These are phyloP conservation scores for Grammothele lineata DNA, from an alignment of 768 basidiomycete species.

Conservation along the genomic window DNA sequence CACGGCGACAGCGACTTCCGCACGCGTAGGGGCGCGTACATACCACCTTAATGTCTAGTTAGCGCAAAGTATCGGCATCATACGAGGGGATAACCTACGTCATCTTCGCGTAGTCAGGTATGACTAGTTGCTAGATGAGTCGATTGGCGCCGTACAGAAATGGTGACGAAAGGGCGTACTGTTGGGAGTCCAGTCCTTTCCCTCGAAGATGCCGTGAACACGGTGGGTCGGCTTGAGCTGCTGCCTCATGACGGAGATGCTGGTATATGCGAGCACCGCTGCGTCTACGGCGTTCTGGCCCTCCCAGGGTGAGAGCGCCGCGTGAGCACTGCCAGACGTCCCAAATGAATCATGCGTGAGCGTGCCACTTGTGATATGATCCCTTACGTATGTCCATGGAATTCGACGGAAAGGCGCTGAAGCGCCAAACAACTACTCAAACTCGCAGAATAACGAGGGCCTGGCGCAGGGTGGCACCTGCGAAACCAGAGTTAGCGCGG, in stretches of 20 bases:
- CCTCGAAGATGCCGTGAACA: constrained; percentile 76
- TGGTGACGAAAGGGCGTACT: constrained; percentile 36
- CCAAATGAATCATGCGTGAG: no score
- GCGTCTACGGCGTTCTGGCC: constrained; percentile 83
- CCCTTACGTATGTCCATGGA: constrained; percentile 65
- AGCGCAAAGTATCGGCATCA: background rate
- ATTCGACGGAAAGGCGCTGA: constrained; percentile 57
- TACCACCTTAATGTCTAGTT: constrained; percentile 61
- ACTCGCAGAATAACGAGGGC: constrained; percentile 64
- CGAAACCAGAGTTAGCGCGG: background rate
- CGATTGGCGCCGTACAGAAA: background rate
- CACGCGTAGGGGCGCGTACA: constrained; percentile 65
- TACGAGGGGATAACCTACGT: constrained; percentile 37
- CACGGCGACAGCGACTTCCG: constrained; percentile 52
- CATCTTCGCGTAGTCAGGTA: constrained; percentile 78
- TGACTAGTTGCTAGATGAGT: constrained; percentile 43
- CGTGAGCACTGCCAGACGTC: constrained; percentile 72
- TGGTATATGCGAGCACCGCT: constrained; percentile 80
- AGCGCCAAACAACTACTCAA: constrained; percentile 63
- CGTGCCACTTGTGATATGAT: no score
- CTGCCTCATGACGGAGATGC: constrained; percentile 75
- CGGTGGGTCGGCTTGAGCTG: constrained; percentile 75
- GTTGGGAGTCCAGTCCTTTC: constrained; percentile 71
- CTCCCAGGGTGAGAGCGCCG: constrained; percentile 79
- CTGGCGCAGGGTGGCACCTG: constrained; percentile 83